Base-by-base conservation (phyloP, 768 basidiomycete species). In the Suillus occidentalis region DNA sequence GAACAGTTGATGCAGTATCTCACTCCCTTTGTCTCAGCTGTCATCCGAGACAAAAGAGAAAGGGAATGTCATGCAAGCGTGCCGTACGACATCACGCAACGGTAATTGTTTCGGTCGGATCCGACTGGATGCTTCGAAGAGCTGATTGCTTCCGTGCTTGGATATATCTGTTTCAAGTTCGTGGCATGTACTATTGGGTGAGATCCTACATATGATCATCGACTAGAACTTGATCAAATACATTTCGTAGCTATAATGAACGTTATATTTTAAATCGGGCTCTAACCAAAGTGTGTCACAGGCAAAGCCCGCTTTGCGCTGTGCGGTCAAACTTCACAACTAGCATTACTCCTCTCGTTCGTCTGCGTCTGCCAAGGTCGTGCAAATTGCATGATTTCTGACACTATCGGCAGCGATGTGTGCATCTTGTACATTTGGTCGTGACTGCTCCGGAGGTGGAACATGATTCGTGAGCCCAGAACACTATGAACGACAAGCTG, bases 401-500 rank as follows among this genome's bases (percentile, higher is more conserved):
- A 6, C 2, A 10, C 0, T 3, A 42, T 28, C 9, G 3, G 2
- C 6, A 6, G 13, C 20, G 40, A 8, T 3, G 34, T 13, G 20
- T 34, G 20, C 12, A 2, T 28, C 25, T 59, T 40, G 18, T 42
- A 14, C 18, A 4, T 4, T 20, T 59, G 45, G 47, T 36, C 50
- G 42, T 72, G 67, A 36, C 70, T 71, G 31, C 67, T 52, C 28
- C 61, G 66, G 5, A 76, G 73, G 49, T 68, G 71, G 68, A 74
- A 76, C 39, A 74, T 70, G 25, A 74, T 76, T 25, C 75, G 68
- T 55, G 65, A 70, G 39, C 71, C 66, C 12, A 74, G 67, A 14
- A 76, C 53, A 31, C 73, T 56, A 16, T 75, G 73, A 40, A 74
- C 42, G 1, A 70, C 75, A 39, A 76, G 64, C 53, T 75, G 73